Conservation (phyloP, 1,284 basidiomycete genomes). For the Flammula alnicola region DNA sequence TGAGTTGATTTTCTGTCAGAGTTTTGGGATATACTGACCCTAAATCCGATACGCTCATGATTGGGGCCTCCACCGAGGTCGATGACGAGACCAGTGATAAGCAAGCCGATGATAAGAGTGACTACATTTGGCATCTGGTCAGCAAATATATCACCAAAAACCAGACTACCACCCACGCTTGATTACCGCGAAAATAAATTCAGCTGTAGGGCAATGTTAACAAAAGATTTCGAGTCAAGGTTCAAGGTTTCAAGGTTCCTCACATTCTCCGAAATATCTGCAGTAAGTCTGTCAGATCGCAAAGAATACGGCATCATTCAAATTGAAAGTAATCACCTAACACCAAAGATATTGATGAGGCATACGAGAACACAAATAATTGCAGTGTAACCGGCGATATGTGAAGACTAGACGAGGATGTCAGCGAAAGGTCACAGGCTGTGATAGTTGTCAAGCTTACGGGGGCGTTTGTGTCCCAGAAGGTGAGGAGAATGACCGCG, state of each 20-base stretch:
- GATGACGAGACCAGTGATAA: conserved; percentile 68
- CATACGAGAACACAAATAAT: conserved; percentile 62
- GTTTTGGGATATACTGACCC: conserved; percentile 37
- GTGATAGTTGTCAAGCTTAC: conserved; percentile 1
- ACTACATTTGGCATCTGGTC: conserved; percentile 38
- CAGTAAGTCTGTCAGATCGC: not conserved
- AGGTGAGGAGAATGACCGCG: conserved; percentile 73
- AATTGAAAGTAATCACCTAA: conserved; percentile 42
- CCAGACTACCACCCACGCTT: conserved; percentile 59
- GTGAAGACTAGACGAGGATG: conserved; percentile 40
- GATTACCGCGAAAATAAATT: conserved; percentile 68
- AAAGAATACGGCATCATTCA: not conserved
- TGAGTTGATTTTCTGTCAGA: not conserved
- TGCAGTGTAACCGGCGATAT: conserved; percentile 67
- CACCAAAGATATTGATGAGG: conserved; percentile 79
- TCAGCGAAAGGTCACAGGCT: not conserved
- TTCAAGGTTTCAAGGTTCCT: no score
- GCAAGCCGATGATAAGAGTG: conserved; percentile 60
- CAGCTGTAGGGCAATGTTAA: conserved; percentile 41
- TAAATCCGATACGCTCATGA: conserved; percentile 65
- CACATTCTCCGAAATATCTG: conserved; percentile 70
- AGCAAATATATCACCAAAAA: no score
- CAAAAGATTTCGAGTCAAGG: no score
- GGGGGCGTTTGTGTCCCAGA: conserved; percentile 73
- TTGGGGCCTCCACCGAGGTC: conserved; percentile 74